These are phyloP conservation scores for Populus hybrid DNA, from an alignment of 441 rosid genomes.

Conservation along the genomic window DNA sequence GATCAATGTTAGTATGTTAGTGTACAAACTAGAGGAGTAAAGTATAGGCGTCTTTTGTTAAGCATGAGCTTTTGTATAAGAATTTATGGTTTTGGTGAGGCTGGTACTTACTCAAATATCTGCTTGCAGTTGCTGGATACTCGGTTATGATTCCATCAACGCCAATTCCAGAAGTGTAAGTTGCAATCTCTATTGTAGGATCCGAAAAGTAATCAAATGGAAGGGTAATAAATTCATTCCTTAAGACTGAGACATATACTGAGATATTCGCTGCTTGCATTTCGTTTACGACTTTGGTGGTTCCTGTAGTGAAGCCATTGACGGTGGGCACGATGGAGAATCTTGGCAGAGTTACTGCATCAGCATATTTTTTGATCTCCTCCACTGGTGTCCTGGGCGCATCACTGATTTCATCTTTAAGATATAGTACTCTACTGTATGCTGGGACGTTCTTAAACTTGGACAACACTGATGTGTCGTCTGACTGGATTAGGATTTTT, in stretches of 20 bases:
- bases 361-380: constrained; percentile 70
- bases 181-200: constrained; percentile 66
- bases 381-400: constrained; percentile 50
- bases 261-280: constrained; percentile 40
- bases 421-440: constrained; percentile 53
- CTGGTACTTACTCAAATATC: constrained; percentile 37
- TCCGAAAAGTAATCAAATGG: constrained; percentile 72
- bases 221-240: constrained; percentile 56
- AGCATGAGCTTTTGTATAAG: not conserved
- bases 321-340: constrained; percentile 31
- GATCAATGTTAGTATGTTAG: not conserved
- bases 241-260: constrained; percentile 42
- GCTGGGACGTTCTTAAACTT: constrained; percentile 43
- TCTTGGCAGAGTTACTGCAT: constrained; percentile 49
- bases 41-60: not conserved
- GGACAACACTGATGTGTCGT: constrained; percentile 65
- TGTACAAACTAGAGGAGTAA: too few relatives aligned
- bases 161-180: constrained; percentile 40
- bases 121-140: constrained; percentile 55
- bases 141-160: constrained; percentile 70
- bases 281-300: constrained; percentile 38
- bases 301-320: constrained; percentile 35
- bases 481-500: constrained; percentile 69
- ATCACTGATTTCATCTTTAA: constrained; percentile 47
- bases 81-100: not conserved